Conservation (phyloP, 2,329 filamentous ascomycete genomes). For the Pseudogymnoascus verrucosus region DNA sequence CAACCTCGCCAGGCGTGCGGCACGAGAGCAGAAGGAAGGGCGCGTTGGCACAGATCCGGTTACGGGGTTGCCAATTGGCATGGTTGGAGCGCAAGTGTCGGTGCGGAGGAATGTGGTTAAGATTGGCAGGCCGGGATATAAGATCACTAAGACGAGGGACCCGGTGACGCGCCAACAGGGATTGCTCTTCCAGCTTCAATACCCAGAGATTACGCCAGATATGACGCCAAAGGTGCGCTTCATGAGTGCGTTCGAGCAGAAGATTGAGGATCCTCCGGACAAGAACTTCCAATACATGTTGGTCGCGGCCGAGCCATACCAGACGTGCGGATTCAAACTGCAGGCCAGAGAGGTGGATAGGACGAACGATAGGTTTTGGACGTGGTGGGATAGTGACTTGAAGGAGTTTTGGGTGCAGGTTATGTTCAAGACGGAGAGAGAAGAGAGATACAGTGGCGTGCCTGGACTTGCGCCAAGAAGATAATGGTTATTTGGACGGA, state of each 20-base stretch:
- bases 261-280: conserved; percentile 83
- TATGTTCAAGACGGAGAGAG: conserved; percentile 96
- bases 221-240: conserved; percentile 80
- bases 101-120: conserved; percentile 81
- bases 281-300: conserved; percentile 91
- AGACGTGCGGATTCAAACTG: conserved; percentile 94
- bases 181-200: conserved; percentile 91
- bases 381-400: conserved; percentile 88
- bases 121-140: conserved; percentile 93
- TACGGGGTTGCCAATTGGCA: conserved; percentile 63
- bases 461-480: conserved; percentile 45
- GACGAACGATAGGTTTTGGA: conserved; percentile 80
- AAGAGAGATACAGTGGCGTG: conserved; percentile 72
- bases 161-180: conserved; percentile 82
- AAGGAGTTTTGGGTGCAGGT: conserved; percentile 98
- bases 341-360: conserved; percentile 90
- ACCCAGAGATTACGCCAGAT: conserved; percentile 75
- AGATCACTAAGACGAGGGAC: conserved; percentile 93
- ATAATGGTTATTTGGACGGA: conserved; percentile 9
- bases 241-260: conserved; percentile 97
- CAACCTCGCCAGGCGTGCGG: conserved; percentile 88
- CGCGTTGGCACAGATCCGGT: conserved; percentile 57
- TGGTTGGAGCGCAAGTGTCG: conserved; percentile 55
- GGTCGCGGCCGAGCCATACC: conserved; percentile 93
- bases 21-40: conserved; percentile 89